Percentiles rank a stretch among this genome's conserved stretches.
Evolutionary conservation across 345 rosid species (phyloP).

Genomic region (Brassica cretica): DNA sequence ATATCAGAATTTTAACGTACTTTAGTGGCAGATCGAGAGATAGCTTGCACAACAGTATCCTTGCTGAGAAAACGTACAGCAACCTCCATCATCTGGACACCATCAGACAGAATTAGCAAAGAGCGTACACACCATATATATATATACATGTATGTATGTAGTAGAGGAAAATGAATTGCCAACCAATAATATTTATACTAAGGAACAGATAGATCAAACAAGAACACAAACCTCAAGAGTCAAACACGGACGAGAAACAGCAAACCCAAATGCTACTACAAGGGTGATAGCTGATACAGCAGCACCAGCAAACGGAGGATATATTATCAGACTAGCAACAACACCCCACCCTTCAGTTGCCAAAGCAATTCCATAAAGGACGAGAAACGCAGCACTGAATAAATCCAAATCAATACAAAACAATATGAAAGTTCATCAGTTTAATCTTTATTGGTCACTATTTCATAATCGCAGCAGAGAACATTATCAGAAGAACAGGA

Average conservation of each 20-base stretch:
- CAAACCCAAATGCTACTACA: constrained; percentile 98
- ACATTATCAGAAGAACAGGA: constrained; percentile 22
- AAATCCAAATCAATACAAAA: constrained; percentile 20
- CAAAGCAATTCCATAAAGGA: constrained; percentile 95
- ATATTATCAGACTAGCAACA: constrained; percentile 93
- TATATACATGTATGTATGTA: background rate
- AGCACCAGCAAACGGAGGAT: constrained; percentile 99
- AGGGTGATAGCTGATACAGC: constrained; percentile 97
- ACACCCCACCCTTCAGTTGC: constrained; percentile 99
- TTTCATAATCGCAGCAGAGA: constrained; percentile 16
- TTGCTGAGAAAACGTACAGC: constrained; percentile 95
- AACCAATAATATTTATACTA: background rate
- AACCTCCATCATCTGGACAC: constrained; percentile 94
- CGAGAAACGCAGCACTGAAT: constrained; percentile 88
- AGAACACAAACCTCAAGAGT: constrained; percentile 75
- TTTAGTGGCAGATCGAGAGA: constrained; percentile 96
- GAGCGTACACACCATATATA: background rate
- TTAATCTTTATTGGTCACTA: constrained; percentile 10
- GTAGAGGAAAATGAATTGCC: background rate
- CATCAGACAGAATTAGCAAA: constrained; percentile 34
- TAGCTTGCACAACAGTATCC: constrained; percentile 96
- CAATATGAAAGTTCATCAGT: constrained; percentile 20
- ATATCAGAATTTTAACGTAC: constrained; percentile 45
- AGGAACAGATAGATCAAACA: constrained; percentile 22
- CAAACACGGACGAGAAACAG: constrained; percentile 98